Base-by-base conservation (phyloP, 2,329 filamentous ascomycete species). In the Trichoderma sp. region DNA sequence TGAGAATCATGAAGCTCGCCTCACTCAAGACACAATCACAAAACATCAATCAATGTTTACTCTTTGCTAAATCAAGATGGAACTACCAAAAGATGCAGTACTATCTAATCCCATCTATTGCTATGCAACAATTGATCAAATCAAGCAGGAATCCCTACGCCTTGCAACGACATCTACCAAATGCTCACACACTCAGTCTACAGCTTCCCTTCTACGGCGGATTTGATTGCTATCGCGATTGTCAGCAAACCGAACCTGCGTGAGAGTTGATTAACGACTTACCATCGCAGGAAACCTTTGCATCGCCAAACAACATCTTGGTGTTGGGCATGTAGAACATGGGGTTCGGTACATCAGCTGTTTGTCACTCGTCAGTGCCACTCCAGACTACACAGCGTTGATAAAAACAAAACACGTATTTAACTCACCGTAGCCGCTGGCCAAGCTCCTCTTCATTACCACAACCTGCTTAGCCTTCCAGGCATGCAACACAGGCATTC, bases 381-480 rank as follows among this genome's bases (percentile, higher is more conserved):
- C 5, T 45, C 27, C 15, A 5, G 32, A 34, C 35, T 35, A 15
- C 9, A 22, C 8, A 3, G 3, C 5, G 29, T 27, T 17, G 1
- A 10, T 3, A 15, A 5, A 39, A 25, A 10, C 3, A 15, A 5
- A 39, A 25, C 4, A 27, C 25, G 19, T 6, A 35, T 7, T 25
- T 1, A n/a, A 80, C 87, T 80, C 74, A 90, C 89, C 92, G 78
- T 97, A 97, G 70, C 93, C 93, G 76, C 91, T 94, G 5, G 91
- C 90, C 90, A 97, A 90, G 60, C 93, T 90, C 68, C 93, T 84
- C 86, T 97, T 97, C 93, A 97, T 97, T 12, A 97, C 91, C 64
- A 97, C 87, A 1, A 95, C 92, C 76, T 94, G 90, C 83, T 96
- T 97, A 75, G 91, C 93, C 88, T 97, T 96, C 92, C 93, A 97